Evolutionary conservation across 169 alveolate genomes (phyloP).

Genomic region (Plasmodium fragile): DNA sequence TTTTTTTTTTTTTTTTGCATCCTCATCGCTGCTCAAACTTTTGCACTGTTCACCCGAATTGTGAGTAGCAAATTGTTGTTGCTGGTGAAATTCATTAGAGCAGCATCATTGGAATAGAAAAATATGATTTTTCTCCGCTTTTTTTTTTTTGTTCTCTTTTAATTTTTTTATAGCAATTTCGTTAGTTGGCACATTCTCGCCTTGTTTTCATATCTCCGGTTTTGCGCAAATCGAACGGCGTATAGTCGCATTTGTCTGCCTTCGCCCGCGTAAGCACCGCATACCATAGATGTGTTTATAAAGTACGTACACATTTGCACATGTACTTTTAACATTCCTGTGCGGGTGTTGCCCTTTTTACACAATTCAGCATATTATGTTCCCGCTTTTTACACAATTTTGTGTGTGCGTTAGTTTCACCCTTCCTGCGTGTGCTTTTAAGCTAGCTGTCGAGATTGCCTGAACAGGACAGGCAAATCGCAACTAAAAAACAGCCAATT

Average conservation of each 20-base stretch:
- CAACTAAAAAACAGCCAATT: slow-evolving; percentile 1
- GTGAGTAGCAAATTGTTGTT: neutral
- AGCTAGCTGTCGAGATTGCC: slow-evolving; percentile 3
- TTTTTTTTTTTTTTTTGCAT: neutral
- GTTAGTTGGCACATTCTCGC: neutral
- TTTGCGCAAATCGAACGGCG: neutral
- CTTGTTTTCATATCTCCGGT: neutral
- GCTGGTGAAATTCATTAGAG: neutral
- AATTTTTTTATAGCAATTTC: neutral
- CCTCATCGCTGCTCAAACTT: neutral
- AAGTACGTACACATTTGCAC: neutral
- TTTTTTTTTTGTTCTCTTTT: neutral
- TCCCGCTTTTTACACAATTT: neutral
- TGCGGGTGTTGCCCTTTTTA: neutral
- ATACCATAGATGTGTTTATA: neutral
- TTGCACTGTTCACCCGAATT: neutral
- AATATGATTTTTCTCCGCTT: neutral
- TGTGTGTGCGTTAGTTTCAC: neutral
- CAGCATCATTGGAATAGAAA: neutral
- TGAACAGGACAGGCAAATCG: slow-evolving; percentile 14
- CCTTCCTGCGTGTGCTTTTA: neutral
- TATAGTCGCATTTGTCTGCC: neutral
- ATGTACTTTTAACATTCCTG: neutral
- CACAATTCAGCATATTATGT: neutral
- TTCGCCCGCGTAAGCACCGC: neutral